A percentile compares a stretch with the other conserved stretches of the same genome.
These are phyloP conservation scores for Citrullus mucosospermus DNA, from an alignment of 306 rosid genomes.

Conservation along the genomic window DNA sequence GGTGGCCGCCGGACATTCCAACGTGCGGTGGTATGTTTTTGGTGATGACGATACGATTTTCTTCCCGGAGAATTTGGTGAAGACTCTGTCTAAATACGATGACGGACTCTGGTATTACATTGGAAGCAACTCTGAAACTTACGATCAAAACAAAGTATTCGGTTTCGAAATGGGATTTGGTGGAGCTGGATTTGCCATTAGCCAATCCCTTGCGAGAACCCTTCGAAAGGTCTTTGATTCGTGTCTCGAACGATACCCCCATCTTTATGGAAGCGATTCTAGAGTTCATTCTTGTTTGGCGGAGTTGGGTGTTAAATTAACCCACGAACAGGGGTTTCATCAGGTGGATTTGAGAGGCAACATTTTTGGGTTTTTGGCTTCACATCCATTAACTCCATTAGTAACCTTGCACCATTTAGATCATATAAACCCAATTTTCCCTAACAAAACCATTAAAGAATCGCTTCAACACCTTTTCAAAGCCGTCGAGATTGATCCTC, in stretches of 20 bases:
- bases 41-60: constrained; percentile 87
- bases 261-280: constrained; percentile 82
- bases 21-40: constrained; percentile 83
- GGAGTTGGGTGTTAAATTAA: constrained; percentile 78
- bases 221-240: constrained; percentile 68
- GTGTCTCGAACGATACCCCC: constrained; percentile 65
- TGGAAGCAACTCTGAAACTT: constrained; percentile 69
- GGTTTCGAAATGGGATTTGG: constrained; percentile 80
- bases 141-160: constrained; percentile 43
- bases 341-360: constrained; percentile 74
- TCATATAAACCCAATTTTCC: constrained; percentile 54
- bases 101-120: constrained; percentile 70
- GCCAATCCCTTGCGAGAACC: constrained; percentile 46
- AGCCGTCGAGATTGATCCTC: constrained; percentile 50
- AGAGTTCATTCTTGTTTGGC: constrained; percentile 64
- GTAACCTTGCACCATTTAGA: constrained; percentile 67
- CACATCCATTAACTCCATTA: constrained; percentile 72
- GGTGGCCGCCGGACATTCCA: constrained; percentile 35
- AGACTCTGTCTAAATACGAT: constrained; percentile 77
- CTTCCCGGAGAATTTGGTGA: constrained; percentile 65
- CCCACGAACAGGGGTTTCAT: constrained; percentile 82
- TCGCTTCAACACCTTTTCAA: constrained; percentile 47
- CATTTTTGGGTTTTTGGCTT: constrained; percentile 59
- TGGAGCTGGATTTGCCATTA: constrained; percentile 86
- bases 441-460: constrained; percentile 45